Conservation (phyloP, 345 rosid genomes). For the Eucalyptus fibrosa region DNA sequence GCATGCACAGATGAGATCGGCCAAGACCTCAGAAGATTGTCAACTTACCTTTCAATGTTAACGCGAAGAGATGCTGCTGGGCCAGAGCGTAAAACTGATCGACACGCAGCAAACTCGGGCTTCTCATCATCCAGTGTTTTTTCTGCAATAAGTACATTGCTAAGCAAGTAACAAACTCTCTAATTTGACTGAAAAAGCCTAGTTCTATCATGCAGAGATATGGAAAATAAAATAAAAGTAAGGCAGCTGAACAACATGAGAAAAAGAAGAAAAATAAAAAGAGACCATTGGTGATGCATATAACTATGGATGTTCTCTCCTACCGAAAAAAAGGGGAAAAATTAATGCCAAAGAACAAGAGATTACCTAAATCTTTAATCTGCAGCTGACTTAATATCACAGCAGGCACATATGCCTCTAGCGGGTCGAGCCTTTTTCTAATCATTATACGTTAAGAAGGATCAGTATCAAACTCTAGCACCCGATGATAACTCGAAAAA, state of each 20-base stretch:
- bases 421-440: constrained; percentile 87
- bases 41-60: constrained; percentile 76
- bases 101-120: constrained; percentile 54
- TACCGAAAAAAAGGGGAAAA: background rate
- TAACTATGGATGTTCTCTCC: background rate
- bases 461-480: background rate
- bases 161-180: background rate
- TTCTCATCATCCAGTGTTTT: constrained; percentile 45
- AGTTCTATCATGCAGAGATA: background rate
- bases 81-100: constrained; percentile 60
- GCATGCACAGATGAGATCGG: background rate
- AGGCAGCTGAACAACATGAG: background rate
- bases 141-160: constrained; percentile 6
- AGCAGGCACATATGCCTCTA: constrained; percentile 81
- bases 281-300: background rate
- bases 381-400: constrained; percentile 71
- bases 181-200: background rate
- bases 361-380: constrained; percentile 72
- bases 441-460: background rate
- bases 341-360: background rate
- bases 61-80: constrained; percentile 75
- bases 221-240: background rate
- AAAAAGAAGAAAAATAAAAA: no score
- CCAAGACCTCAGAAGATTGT: background rate
- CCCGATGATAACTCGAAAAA: background rate